phyloP scores from a whole-genome alignment of 2,329 filamentous ascomycete species.

The Pestalotiopsis sp. region DNA sequence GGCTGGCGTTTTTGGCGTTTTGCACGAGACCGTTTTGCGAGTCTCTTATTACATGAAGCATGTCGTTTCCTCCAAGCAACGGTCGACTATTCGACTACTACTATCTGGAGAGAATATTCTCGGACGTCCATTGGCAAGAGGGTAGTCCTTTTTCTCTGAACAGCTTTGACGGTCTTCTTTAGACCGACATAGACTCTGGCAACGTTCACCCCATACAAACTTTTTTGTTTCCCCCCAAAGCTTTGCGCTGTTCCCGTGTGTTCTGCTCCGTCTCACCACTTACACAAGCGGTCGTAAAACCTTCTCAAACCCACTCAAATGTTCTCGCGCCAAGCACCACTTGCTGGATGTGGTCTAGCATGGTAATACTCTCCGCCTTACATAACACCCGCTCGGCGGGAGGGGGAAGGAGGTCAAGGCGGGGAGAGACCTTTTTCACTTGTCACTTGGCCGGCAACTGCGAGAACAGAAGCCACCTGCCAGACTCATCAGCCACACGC shows the following conservation, averaged over 20 bases:
- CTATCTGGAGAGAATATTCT: background rate
- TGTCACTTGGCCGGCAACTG: too few relatives aligned
- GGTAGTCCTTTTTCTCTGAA: background rate
- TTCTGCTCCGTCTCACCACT: background rate
- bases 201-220: background rate
- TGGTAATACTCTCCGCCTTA: background rate
- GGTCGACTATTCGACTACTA: background rate
- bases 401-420: background rate
- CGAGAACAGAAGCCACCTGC: too few relatives aligned
- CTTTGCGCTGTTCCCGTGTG: background rate
- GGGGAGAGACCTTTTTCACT: background rate
- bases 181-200: background rate
- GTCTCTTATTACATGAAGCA: background rate
- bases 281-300: conserved; percentile 5
- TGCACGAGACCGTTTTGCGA: background rate
- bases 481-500: too few relatives aligned
- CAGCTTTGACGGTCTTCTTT: background rate
- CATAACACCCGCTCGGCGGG: too few relatives aligned
- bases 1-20: background rate
- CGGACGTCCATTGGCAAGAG: background rate
- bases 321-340: background rate
- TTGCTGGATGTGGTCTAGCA: background rate
- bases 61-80: background rate
- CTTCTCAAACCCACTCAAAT: conserved; percentile 12
- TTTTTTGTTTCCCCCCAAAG: background rate